A percentile compares a stretch with the other conserved stretches of the same genome.
Conservation (phyloP, 2,329 filamentous ascomycete genomes). For the Botrytis paeoniae region DNA sequence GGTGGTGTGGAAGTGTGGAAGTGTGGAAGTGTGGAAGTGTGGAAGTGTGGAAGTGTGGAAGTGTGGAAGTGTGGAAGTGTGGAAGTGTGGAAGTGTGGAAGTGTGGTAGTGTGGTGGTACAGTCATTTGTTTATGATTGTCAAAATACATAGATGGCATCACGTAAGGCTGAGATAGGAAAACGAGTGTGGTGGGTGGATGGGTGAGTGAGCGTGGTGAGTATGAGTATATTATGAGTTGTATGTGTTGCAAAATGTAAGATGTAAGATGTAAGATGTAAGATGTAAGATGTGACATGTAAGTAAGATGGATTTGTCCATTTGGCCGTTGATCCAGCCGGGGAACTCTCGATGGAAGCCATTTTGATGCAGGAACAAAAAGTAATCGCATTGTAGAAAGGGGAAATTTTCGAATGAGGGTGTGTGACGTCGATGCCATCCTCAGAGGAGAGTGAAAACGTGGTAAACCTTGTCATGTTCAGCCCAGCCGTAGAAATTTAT, state of each 20-base stretch:
- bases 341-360: not conserved
- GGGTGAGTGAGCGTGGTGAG: not conserved
- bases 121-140: not conserved
- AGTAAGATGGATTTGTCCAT: not conserved
- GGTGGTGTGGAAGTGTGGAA: too few species aligned
- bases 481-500: not conserved
- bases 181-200: not conserved
- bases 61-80: too few species aligned
- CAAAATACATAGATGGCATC: not conserved
- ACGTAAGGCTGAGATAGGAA: slow-evolving; percentile 4
- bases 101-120: not conserved
- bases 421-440: slow-evolving; percentile 5
- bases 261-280: not conserved
- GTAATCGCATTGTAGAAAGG: not conserved
- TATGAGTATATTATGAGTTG: too few species aligned
- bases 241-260: not conserved
- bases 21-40: too few species aligned
- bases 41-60: too few species aligned
- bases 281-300: not conserved
- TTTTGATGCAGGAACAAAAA: not conserved
- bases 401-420: not conserved
- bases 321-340: not conserved
- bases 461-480: not conserved
- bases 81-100: too few species aligned
- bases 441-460: slow-evolving; percentile 10